Conservation (phyloP, 148 eudicot species). For the Rhododendron molle region DNA sequence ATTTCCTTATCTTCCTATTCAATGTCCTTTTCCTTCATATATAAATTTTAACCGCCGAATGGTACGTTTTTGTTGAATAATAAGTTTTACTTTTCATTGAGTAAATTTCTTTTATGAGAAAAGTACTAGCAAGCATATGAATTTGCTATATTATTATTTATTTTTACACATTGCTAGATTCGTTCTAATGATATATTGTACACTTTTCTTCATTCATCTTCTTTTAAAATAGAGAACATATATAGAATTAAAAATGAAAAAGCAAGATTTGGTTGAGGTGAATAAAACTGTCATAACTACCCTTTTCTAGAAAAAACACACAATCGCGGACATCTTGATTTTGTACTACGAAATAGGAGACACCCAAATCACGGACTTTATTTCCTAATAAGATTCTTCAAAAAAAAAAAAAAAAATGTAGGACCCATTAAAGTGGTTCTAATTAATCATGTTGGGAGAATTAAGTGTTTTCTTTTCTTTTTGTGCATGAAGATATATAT, state of each 20-base stretch:
- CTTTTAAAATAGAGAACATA: neutral
- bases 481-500: neutral
- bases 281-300: conserved; percentile 12
- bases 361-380: conserved; percentile 5
- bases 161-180: conserved; percentile 8
- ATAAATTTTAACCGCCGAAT: neutral
- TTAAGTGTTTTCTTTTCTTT: neutral
- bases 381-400: neutral
- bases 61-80: neutral
- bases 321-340: neutral
- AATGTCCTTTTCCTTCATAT: neutral
- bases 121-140: neutral
- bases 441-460: neutral
- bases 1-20: neutral
- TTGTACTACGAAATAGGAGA: neutral
- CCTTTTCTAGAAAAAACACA: neutral
- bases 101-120: neutral
- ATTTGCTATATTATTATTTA: neutral
- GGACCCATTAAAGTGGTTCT: conserved; percentile 5
- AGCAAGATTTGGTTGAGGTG: neutral
- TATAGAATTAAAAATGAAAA: neutral
- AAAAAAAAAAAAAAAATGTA: neutral
- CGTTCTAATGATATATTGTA: neutral
- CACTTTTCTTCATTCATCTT: neutral
- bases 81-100: no score